phyloP scores from a whole-genome alignment of 1,284 basidiomycete genomes.

The Malassezia dermatis region DNA sequence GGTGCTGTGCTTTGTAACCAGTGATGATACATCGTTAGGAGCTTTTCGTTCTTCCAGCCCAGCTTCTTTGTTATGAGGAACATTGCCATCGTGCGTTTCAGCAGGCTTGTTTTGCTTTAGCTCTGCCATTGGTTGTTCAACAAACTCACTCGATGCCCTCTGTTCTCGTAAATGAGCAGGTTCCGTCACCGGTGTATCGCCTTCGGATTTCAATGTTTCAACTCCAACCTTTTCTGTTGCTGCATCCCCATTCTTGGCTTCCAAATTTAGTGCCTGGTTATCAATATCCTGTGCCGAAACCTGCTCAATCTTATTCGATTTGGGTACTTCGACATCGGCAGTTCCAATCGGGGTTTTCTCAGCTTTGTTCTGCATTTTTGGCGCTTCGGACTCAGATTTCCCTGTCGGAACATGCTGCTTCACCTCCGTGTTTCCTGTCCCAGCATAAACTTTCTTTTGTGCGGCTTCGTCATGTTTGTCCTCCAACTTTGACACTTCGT shows the following conservation, averaged over 20 bases:
- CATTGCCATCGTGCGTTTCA: not conserved
- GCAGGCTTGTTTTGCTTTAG: not conserved
- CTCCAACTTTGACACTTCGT: not conserved
- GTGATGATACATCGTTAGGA: constrained; percentile 6
- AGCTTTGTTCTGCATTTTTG: too few relatives aligned
- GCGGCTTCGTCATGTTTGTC: not conserved
- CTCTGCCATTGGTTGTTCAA: not conserved
- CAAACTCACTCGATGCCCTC: too few relatives aligned
- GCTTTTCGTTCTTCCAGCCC: not conserved
- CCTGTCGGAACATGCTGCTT: not conserved
- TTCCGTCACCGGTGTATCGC: too few relatives aligned
- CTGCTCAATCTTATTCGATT: not conserved
- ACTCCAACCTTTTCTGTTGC: too few relatives aligned
- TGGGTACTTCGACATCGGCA: too few relatives aligned
- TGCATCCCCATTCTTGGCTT: too few relatives aligned
- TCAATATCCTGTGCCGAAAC: not conserved
- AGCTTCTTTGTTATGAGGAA: not conserved
- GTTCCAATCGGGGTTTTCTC: too few relatives aligned
- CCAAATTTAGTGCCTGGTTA: not conserved
- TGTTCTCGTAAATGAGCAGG: too few relatives aligned
- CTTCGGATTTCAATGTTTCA: too few relatives aligned
- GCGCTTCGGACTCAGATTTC: not conserved
- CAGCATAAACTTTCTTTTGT: too few relatives aligned
- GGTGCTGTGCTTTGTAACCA: constrained; percentile 11
- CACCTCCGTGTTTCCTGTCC: too few relatives aligned